Evolutionary conservation across 441 rosid genomes (phyloP), one percentile per base, ranked within the genome.

Genomic region (Syzygium syzygioides): DNA sequence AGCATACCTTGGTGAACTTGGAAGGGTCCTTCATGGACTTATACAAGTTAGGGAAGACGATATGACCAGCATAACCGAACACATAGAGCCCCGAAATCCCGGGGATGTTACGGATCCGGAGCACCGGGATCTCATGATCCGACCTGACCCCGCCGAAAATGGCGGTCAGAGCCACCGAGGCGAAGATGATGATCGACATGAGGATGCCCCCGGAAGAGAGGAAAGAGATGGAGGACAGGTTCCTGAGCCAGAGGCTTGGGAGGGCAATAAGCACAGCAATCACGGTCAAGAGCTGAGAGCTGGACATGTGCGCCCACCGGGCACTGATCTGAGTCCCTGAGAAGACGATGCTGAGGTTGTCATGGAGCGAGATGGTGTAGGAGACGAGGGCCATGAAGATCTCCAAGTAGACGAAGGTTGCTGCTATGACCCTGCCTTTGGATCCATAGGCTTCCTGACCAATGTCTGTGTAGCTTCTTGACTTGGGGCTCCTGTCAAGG

Each of bases 361-460:
- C 98, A 89, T 96, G 97, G 56, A 96, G 98, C 9, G 96, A 93
- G 89, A 96, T 96, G 57, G 98, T 96, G 93, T 94, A 96, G 71
- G 97, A 95, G 17, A 95, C 95, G 53, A 95, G 95, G 59, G 95
- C 93, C 98, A 96, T 94, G 95, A 95, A 95, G 48, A 95, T 95
- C 91, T 91, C 95, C 88, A 94, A 54, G 94, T 92, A 94, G 90
- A 95, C 90, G 90, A 94, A 92, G 83, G 91, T 86, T 28, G 95
- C 90, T 28, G 95, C 92, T 6, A 95, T 3, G 52, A 90, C 60
- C 86, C 93, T 92, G 71, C 98, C 97, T 80, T 89, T 91, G 12
- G 53, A 86, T 23, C 97, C 97, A 62, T 93, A 95, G 6, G 98
- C 98, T 37, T 91, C 87, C 20, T 94, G 91, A 14, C 96, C 98